Conservation (phyloP, 257 asterid genomes). For the Solanum pinnatisectum region DNA sequence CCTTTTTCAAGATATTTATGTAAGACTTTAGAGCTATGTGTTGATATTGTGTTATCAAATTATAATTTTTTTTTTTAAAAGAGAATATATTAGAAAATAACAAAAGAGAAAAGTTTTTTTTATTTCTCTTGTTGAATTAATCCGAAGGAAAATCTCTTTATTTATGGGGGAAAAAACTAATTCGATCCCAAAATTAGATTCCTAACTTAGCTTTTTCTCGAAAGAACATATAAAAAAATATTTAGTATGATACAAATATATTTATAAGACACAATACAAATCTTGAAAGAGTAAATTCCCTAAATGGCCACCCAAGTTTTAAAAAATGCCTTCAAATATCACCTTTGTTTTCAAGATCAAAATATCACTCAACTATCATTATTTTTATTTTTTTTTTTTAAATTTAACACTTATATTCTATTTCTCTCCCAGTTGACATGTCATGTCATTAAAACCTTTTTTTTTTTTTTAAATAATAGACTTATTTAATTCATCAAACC, state of each 20-base stretch:
- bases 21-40: neutral
- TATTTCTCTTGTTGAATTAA: neutral
- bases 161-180: neutral
- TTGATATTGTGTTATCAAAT: neutral
- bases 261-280: neutral
- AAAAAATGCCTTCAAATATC: too few species aligned
- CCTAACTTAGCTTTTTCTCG: neutral
- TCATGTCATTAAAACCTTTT: neutral
- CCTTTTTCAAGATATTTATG: too few species aligned
- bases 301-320: too few species aligned
- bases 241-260: too few species aligned
- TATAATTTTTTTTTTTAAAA: too few species aligned
- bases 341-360: too few species aligned
- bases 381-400: too few species aligned
- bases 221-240: too few species aligned
- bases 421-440: neutral
- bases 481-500: neutral
- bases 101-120: neutral
- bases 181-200: neutral
- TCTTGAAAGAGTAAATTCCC: neutral
- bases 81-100: neutral
- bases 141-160: neutral
- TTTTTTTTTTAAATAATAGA: too few species aligned
- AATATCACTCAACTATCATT: too few species aligned
- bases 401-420: too few species aligned